Conservation (phyloP, 192 early-diverging fungal species). For the Coemansia sp. region DNA sequence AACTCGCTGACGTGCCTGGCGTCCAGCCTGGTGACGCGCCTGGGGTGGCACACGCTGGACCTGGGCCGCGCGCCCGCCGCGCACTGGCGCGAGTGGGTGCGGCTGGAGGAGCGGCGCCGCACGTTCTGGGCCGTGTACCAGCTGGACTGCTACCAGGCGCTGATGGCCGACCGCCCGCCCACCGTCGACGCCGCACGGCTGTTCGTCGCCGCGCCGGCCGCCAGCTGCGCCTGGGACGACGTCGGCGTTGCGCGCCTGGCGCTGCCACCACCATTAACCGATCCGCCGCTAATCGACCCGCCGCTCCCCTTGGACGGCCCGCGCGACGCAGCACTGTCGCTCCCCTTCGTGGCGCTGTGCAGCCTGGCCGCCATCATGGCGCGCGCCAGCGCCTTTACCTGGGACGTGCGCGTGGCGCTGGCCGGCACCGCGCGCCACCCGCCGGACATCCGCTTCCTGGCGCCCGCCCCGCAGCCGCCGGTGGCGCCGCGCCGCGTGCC, state of each 20-base stretch:
- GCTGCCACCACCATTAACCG: too few species aligned
- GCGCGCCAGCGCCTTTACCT: conserved; percentile 43
- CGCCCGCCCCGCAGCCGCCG: conserved; percentile 1
- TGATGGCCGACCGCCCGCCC: conserved; percentile 48
- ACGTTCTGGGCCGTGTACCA: conserved; percentile 57
- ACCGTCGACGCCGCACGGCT: conserved; percentile 41
- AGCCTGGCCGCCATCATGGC: conserved; percentile 31
- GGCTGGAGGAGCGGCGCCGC: conserved; percentile 41
- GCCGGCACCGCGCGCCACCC: conserved; percentile 9
- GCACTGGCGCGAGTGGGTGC: conserved; percentile 41
- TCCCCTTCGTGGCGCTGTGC: conserved; percentile 42
- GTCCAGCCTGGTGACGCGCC: conserved; percentile 44
- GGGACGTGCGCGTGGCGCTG: conserved; percentile 27
- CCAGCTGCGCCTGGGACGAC: conserved; percentile 50
- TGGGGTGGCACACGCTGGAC: conserved; percentile 53
- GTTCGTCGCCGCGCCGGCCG: conserved; percentile 36
- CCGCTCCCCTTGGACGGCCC: too few species aligned
- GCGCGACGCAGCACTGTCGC: conserved; percentile 37
- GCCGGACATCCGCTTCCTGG: conserved; percentile 26
- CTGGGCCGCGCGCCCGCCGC: conserved; percentile 21
- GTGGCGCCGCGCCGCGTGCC: conserved; percentile 3
- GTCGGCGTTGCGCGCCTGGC: conserved; percentile 41
- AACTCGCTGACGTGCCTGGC: conserved; percentile 51
- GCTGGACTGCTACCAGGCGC: conserved; percentile 51
- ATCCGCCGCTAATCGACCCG: too few species aligned